Evolutionary conservation across 2,329 filamentous ascomycete genomes (phyloP), one percentile per base, ranked within the genome.

Genomic region (Atkinsonella hypoxylon): DNA sequence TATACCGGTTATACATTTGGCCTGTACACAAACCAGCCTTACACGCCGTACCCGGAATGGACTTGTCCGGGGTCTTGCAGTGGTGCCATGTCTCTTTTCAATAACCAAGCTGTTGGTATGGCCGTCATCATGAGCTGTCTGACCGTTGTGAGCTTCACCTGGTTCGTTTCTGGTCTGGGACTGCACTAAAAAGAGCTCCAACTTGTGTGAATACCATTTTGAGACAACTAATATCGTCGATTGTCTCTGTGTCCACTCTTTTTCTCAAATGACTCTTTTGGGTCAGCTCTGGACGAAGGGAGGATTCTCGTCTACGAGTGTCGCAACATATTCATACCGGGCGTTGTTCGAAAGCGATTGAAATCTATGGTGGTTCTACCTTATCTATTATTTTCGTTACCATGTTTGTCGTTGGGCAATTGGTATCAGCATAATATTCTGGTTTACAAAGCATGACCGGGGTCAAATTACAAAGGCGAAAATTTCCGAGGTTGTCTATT

Each of bases 121-220:
- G 74, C 74, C 36, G 43, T 78, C 47, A 67, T 70, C 12, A 81
- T 82, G 75, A 72, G 74, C 57, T 46, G 75, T 32, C 61, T 80
- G 42, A 82, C 79, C 1, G 67, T 83, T 4, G 55, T 78, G 31
- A 79, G 76, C 61, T 83, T 83, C 56, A 82, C 79, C 31, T 83
- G 79, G 79, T 83, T 83, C 57, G 77, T 82, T 38, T 70, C 70
- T 22, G 78, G 79, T 2, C 60, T 78, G 11, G 68, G 65, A 9
- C 58, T 68, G 36, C 61, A 70, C 44, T 67, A 53, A 31, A 56
- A 13, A 13, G 31, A 45, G 20, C 26, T 40, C n/a, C 30, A 4
- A 11, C 15, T 34, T 6, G 12, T 18, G 20, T 15, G n/a, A 44
- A 15, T 5, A 30, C 8, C 20, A 31, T 42, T 40, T 31, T 32